Evolutionary conservation across 352 stramenopile species (phyloP).

Genomic region (Globisporangium paroecandrum): DNA sequence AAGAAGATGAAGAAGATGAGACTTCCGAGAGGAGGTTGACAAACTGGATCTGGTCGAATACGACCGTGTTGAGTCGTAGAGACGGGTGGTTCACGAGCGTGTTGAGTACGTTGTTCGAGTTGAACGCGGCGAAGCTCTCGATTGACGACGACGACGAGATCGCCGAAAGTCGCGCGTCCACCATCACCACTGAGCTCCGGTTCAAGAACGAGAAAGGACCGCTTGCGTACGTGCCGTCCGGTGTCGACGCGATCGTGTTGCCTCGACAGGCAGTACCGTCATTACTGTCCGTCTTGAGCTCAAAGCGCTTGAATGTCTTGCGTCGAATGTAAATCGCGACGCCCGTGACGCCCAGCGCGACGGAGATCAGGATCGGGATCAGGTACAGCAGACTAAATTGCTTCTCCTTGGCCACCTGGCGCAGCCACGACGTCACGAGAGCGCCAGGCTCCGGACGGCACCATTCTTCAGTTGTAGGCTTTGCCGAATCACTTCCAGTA

Average conservation of each 20-base stretch:
- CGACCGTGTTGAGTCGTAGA: constrained; percentile 24
- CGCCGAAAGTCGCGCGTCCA: constrained; percentile 8
- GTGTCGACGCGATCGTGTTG: constrained; percentile 2
- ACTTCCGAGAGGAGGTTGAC: constrained; percentile 23
- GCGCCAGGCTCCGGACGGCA: constrained; percentile 23
- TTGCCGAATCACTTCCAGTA: not conserved
- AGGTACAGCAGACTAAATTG: constrained; percentile 24
- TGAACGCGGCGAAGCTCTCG: constrained; percentile 24
- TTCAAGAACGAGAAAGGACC: constrained; percentile 1
- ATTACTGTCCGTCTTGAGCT: constrained; percentile 2
- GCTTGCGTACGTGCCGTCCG: constrained; percentile 3
- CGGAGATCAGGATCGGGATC: constrained; percentile 29
- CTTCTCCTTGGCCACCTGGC: constrained; percentile 20
- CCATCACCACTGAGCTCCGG: not conserved
- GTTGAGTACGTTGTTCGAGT: constrained; percentile 18
- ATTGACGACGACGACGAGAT: constrained; percentile 16
- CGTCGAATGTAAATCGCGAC: constrained; percentile 23
- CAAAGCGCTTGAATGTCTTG: constrained; percentile 18
- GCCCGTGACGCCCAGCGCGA: constrained; percentile 18
- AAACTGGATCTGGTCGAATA: constrained; percentile 37
- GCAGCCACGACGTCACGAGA: constrained; percentile 37
- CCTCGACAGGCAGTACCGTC: not conserved
- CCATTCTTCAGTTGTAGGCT: constrained; percentile 14
- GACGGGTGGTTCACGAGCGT: constrained; percentile 23
- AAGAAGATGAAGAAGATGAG: not conserved